Base-by-base conservation (phyloP, 2,329 filamentous ascomycete genomes). In the Rhynchosporium agropyri region DNA sequence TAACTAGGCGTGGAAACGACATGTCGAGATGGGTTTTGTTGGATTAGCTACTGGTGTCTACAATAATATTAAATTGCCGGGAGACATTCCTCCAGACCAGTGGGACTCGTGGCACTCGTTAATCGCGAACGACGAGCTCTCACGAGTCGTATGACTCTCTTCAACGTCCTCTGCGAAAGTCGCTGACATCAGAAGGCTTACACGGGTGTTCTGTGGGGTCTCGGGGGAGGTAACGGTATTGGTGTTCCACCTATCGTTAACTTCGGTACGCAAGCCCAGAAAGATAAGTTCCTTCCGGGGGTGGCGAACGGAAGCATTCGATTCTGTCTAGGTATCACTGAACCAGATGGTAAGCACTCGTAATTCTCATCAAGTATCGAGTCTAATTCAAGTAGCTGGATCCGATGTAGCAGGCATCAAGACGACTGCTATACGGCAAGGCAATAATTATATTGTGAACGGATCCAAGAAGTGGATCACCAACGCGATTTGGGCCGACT, bases 381-480 rank as follows among this genome's bases (percentile, higher is more conserved):
- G 20, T n/a, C 63, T 69, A 36, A 69, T 20, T 6, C 4, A 15
- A 57, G 42, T 61, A 74, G 84, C 82, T 61, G 84, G 84, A 0
- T 88, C 84, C 0, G 87, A 90, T 70, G 85, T 90, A 3, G 85
- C 85, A 0, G 83, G 82, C 66, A 81, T 90, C 50, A 78, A 79
- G 58, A 88, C 87, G 3, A 88, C 83, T 0, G 87, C 87, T 0
- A 72, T 75, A 43, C 77, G 76, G 31, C 77, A 82, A 43, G 82
- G 81, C 0, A 76, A 78, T 40, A 72, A 77, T 55, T 89, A 88
- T 68, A 70, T 87, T 42, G 84, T 89, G n/a, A 88, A 87, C 62
- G 87, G 86, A 0, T 80, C 81, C 57, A 89, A 89, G 78, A 88
- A 88, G 72, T 88, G 85, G 85, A 89, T 89, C 67, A 88, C 87